Evolutionary conservation across 176 grass and related monocot genomes (phyloP), one percentile per base, ranked within the genome.

Genomic region (Poa pratensis): DNA sequence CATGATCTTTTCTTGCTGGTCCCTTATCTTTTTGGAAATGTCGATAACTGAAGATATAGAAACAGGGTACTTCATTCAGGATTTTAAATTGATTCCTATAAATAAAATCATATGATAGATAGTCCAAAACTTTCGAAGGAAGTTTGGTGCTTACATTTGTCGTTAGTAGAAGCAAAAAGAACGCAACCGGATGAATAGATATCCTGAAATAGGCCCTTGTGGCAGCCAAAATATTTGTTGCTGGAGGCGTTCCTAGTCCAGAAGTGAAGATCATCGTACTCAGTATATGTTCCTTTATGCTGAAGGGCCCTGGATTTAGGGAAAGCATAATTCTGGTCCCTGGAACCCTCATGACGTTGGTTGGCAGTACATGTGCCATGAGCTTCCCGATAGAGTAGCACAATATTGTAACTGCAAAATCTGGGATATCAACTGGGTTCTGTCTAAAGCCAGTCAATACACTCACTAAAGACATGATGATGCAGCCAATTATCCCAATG

Each of bases 221-320:
- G 5, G 69, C 69, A 14, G 40, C 69, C 2, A 14, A 46, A 46
- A 46, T 14, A 72, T 72, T 24, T 72, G 15, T 69, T 71, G 48
- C 79, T 51, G 45, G 15, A 51, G 16, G 15, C 3, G 46, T 75
- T 51, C 46, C 72, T 75, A 18, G 16, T 26, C 46, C 42, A 75
- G 45, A 51, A 75, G 6, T 28, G 28, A 86, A 67, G 15, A 78
- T 78, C 6, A 55, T 39, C 20, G 24, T 51, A 52, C 72, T 86
- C 17, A 85, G 6, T 12, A 82, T 15, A 42, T 83, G 69, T 54
- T 87, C 86, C 17, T 87, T 87, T 13, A 82, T 30, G 50, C 65
- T 82, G 61, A 87, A 87, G 5, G 79, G 39, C 0, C 86, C 78
- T 17, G 86, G 79, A 39, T 82, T 87, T 66, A 82, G 3, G 4